phyloP scores from a whole-genome alignment of 805 yeast species.

The Yamadazyma scolyti region DNA sequence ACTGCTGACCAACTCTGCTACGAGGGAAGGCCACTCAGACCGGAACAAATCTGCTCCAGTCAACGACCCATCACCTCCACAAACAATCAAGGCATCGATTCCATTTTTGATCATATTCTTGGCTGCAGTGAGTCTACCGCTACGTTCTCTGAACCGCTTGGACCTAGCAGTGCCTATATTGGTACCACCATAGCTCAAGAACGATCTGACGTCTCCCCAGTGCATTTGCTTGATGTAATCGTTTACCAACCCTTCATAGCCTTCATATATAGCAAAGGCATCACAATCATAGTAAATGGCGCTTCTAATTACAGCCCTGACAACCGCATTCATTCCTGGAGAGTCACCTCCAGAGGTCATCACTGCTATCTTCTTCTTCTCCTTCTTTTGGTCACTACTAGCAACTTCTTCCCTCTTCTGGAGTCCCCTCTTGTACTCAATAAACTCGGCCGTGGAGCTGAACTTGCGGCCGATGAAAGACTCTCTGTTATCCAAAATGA shows the following conservation, averaged over 20 bases:
- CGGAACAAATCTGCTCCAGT: constrained; percentile 81
- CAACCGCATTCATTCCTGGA: constrained; percentile 78
- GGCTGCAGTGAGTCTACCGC: constrained; percentile 63
- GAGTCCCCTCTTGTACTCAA: constrained; percentile 5
- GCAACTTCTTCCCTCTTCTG: background rate
- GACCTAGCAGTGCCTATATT: constrained; percentile 78
- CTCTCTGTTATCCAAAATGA: constrained; percentile 22
- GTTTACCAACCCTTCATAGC: constrained; percentile 67
- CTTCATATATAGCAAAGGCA: constrained; percentile 68
- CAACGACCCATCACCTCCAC: constrained; percentile 83
- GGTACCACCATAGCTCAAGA: constrained; percentile 71
- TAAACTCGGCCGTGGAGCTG: constrained; percentile 4
- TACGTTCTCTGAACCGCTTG: constrained; percentile 60
- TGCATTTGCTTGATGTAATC: constrained; percentile 55
- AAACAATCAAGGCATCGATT: constrained; percentile 73
- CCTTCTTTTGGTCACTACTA: background rate
- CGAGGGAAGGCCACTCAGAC: constrained; percentile 71
- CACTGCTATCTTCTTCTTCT: constrained; percentile 56
- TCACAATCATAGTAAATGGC: constrained; percentile 64
- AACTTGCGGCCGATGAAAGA: constrained; percentile 5
- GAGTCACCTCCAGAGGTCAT: constrained; percentile 85
- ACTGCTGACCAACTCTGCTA: constrained; percentile 49
- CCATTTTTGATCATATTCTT: constrained; percentile 65
- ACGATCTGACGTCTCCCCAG: constrained; percentile 74
- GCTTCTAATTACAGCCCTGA: constrained; percentile 67